Conservation (phyloP, 2,329 filamentous ascomycete species). For the Madurella mycetomatis region DNA sequence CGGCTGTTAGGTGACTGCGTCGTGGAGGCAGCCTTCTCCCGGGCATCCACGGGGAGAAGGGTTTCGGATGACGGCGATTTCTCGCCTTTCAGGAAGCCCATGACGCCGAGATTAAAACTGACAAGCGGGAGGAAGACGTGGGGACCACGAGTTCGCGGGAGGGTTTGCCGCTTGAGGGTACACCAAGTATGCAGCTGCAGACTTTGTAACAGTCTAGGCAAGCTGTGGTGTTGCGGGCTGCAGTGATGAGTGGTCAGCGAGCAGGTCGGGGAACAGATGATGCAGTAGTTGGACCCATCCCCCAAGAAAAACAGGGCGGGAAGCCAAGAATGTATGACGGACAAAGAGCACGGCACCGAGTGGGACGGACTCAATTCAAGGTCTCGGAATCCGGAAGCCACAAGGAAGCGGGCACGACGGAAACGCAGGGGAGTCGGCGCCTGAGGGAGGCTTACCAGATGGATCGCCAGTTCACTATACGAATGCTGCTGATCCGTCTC, state of each 20-base stretch:
- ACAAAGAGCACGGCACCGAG: neutral
- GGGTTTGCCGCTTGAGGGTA: neutral
- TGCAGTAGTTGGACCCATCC: neutral
- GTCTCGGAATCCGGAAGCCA: neutral
- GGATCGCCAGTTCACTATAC: neutral
- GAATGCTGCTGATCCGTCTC: neutral
- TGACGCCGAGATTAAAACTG: conserved; percentile 1
- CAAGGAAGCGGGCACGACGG: neutral
- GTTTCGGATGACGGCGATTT: conserved; percentile 10
- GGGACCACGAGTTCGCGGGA: neutral
- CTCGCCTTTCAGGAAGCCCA: conserved; percentile 10
- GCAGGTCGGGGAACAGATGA: neutral
- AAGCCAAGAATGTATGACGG: neutral
- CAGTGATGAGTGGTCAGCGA: neutral
- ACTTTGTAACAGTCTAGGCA: neutral
- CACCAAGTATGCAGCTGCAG: neutral
- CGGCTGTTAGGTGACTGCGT: conserved; percentile 1
- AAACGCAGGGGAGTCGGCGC: neutral
- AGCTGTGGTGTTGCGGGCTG: neutral
- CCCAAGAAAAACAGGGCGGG: neutral
- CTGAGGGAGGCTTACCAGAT: neutral
- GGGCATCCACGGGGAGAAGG: conserved; percentile 12
- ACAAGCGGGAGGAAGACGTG: neutral
- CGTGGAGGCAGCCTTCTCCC: conserved; percentile 9
- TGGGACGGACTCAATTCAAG: neutral